Percentiles rank a stretch among this genome's conserved stretches.
These are phyloP conservation scores for Trichomonas tenax DNA, from an alignment of 208 protist genomes.

Conservation along the genomic window DNA sequence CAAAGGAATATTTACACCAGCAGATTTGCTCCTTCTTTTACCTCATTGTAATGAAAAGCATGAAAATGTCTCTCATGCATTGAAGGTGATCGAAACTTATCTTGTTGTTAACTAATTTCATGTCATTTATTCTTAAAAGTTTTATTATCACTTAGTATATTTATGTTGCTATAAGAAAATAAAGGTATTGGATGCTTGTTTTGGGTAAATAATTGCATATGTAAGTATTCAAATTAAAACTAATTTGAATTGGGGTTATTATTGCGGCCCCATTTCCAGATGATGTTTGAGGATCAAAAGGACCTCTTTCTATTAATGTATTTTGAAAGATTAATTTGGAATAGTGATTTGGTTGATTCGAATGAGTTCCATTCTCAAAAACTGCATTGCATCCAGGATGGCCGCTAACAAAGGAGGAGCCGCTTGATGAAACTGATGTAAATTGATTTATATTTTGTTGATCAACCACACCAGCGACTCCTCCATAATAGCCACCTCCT, in stretches of 20 bases:
- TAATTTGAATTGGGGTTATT: no score
- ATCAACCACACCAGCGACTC: neutral
- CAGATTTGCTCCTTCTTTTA: neutral
- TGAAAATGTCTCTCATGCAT: neutral
- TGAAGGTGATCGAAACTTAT: neutral
- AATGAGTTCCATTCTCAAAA: neutral
- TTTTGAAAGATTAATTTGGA: neutral
- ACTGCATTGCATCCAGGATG: neutral
- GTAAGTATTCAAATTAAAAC: no score
- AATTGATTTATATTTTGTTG: neutral
- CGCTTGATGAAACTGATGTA: neutral
- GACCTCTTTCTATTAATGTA: neutral
- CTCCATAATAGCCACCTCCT: neutral
- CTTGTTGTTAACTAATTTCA: neutral
- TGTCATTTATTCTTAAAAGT: neutral
- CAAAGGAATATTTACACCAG: neutral
- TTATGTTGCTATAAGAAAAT: no score
- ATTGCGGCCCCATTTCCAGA: no score
- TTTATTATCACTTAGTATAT: no score
- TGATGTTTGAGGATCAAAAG: no score
- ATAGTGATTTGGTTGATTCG: neutral
- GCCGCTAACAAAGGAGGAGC: neutral
- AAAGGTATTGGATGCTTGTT: no score
- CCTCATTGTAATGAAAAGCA: neutral
- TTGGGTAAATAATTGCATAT: no score